A percentile compares a stretch with the other conserved stretches of the same genome.
Evolutionary conservation across 768 basidiomycete species (phyloP).

Genomic region (Tricholoma bakamatsutake): DNA sequence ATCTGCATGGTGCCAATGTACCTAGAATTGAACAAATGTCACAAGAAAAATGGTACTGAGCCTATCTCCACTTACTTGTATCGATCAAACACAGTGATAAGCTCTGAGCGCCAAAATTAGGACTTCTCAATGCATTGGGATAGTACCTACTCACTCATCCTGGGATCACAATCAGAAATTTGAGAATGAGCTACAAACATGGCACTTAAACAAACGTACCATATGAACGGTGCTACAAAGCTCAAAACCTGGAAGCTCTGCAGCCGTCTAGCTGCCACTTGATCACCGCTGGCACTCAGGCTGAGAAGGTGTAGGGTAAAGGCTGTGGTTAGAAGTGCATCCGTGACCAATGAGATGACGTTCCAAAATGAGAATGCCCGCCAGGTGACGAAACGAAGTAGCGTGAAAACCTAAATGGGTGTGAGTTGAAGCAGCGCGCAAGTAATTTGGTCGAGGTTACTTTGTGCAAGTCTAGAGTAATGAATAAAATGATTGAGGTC

Average conservation of each 20-base stretch:
- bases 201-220: conserved; percentile 40
- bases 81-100: conserved; percentile 78
- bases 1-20: conserved; percentile 94
- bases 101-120: conserved; percentile 36
- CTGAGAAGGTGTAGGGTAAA: conserved; percentile 70
- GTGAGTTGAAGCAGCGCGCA: background rate
- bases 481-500: background rate
- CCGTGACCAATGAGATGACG: conserved; percentile 62
- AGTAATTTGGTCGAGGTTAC: conserved; percentile 22
- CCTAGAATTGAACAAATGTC: conserved; percentile 25
- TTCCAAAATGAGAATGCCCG: conserved; percentile 83
- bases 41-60: background rate
- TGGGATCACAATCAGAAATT: conserved; percentile 20
- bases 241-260: conserved; percentile 86
- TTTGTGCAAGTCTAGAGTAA: conserved; percentile 44
- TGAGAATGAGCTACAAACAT: background rate
- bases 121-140: background rate
- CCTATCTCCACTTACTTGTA: conserved; percentile 51
- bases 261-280: conserved; percentile 37
- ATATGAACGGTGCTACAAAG: conserved; percentile 84
- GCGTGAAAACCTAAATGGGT: conserved; percentile 52
- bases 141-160: conserved; percentile 66
- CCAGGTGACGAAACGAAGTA: conserved; percentile 71
- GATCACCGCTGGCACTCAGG: conserved; percentile 31
- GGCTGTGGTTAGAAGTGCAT: conserved; percentile 65